phyloP scores from a whole-genome alignment of 306 rosid genomes.

The Casuarina cunninghamiana region DNA sequence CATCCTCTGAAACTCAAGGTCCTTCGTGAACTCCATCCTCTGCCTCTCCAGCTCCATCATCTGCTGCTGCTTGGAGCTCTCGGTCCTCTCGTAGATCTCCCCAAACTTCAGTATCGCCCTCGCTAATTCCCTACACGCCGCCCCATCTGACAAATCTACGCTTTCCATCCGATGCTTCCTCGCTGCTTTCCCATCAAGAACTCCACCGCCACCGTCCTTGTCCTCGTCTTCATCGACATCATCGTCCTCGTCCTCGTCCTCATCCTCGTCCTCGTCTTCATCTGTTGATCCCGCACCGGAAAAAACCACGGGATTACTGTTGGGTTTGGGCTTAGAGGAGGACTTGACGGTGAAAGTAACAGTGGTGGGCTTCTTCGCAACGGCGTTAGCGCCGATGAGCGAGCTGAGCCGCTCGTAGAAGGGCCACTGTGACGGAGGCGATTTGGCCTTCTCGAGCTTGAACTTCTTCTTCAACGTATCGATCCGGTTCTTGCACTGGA shows the following conservation, averaged over 20 bases:
- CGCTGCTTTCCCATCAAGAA: constrained; percentile 10
- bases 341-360: constrained; percentile 24
- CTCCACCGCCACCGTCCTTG: background rate
- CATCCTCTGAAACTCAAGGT: constrained; percentile 48
- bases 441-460: constrained; percentile 47
- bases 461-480: constrained; percentile 60
- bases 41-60: constrained; percentile 54
- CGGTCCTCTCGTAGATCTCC: constrained; percentile 49
- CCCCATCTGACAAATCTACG: constrained; percentile 29
- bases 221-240: background rate
- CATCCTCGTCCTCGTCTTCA: background rate
- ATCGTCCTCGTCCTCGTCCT: constrained; percentile 5
- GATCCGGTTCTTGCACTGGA: constrained; percentile 54
- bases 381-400: constrained; percentile 31
- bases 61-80: constrained; percentile 43
- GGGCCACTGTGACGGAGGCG: constrained; percentile 41
- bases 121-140: constrained; percentile 45
- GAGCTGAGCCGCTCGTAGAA: constrained; percentile 41
- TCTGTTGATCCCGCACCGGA: constrained; percentile 12
- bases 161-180: constrained; percentile 30
- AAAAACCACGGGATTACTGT: background rate
- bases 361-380: constrained; percentile 11
- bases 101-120: constrained; percentile 47
- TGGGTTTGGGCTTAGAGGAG: constrained; percentile 5
- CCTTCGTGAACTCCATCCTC: constrained; percentile 51